Conservation (phyloP, 2,329 filamentous ascomycete species). For the Fonsecaea multimorphosa region DNA sequence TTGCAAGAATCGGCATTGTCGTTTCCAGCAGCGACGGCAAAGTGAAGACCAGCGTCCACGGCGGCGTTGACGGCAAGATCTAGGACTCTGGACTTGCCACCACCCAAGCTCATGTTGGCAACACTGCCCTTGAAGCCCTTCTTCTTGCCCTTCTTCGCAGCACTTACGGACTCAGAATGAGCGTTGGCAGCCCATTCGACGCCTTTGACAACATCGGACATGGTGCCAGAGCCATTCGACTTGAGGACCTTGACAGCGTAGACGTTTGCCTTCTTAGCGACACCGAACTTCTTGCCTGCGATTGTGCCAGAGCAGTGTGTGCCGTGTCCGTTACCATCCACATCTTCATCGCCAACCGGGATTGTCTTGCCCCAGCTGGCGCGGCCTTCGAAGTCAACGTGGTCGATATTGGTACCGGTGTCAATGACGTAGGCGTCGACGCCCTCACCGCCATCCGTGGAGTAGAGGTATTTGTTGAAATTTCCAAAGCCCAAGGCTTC, state of each 20-base stretch:
- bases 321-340: conserved; percentile 96
- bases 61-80: conserved; percentile 94
- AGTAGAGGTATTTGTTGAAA: conserved; percentile 98
- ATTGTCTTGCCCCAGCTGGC: conserved; percentile 98
- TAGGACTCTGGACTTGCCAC: conserved; percentile 91
- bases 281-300: conserved; percentile 98
- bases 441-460: conserved; percentile 88
- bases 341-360: conserved; percentile 76
- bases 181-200: conserved; percentile 89
- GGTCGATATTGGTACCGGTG: conserved; percentile 90
- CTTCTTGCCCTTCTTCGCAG: conserved; percentile 82
- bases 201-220: conserved; percentile 98
- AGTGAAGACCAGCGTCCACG: conserved; percentile 90
- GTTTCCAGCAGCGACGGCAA: conserved; percentile 96
- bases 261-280: conserved; percentile 97
- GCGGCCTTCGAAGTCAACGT: conserved; percentile 97
- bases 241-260: conserved; percentile 98
- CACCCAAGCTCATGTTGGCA: conserved; percentile 99
- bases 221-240: conserved; percentile 96
- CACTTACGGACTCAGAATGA: conserved; percentile 76
- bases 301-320: conserved; percentile 99
- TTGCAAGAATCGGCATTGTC: conserved; percentile 99
- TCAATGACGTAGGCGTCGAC: conserved; percentile 99
- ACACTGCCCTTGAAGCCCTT: conserved; percentile 99
- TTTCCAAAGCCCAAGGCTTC: conserved; percentile 78